Evolutionary conservation across 805 yeast species (phyloP), one percentile per base, ranked within the genome.

Genomic region (Teunomyces lycoperdinae): DNA sequence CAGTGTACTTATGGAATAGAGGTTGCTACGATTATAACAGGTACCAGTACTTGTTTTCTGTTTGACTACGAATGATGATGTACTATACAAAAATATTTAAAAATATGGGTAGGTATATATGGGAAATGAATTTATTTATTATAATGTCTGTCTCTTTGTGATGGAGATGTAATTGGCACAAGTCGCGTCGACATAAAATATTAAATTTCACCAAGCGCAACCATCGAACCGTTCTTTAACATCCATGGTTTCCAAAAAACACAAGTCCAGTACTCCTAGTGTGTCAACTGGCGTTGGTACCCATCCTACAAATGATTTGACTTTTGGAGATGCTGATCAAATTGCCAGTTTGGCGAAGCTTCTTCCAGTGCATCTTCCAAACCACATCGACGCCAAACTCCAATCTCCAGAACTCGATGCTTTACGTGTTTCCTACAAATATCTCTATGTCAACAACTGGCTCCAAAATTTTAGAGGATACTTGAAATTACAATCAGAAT

Each of bases 401-500:
- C 48, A 51, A 42, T 38, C 49, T 7, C 34, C 44, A 11, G 44
- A 45, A 17, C 52, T 54, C 17, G 16, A 17, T 26, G 20, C 27
- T 11, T 41, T 58, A 39, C 52, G 67, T 35, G 48, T 53, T 26
- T 50, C 52, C 31, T 48, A 47, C 50, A 45, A 50, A 24, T 62
- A 62, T 47, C 42, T 62, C 36, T 62, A 56, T 39, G 66, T 62
- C n/a, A 43, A 80, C 9, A 80, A 82, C 60, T 83, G 88, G 88
- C 60, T 83, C 26, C 74, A 73, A 51, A 67, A 74, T 42, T 75
- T 78, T 60, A 75, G 83, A 46, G 81, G 80, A 20, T 70, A 73
- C 43, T 60, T 83, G 31, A 78, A 72, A 53, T 60, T 84, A 46
- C 67, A 68, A 9, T 66, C 70, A 5, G 87, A 82, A 46, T 70